Percentiles rank a stretch among this genome's conserved stretches.
These are phyloP conservation scores for Beauveria sp. DNA, from an alignment of 2,329 filamentous ascomycete genomes.

Conservation along the genomic window DNA sequence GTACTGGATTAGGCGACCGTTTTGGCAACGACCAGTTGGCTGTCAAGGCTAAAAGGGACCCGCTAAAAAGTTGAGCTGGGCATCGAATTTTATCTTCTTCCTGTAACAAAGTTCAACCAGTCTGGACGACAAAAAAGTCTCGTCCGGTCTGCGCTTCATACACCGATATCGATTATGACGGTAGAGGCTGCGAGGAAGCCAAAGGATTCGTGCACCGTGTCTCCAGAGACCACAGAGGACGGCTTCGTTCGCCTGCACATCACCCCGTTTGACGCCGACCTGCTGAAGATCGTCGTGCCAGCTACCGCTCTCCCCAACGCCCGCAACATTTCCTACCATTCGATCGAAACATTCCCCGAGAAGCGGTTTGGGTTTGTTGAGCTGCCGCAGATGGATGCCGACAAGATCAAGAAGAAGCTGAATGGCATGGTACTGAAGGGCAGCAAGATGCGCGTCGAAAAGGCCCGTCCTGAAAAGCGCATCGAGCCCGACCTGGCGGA, in stretches of 20 bases:
- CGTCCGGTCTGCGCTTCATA: not conserved
- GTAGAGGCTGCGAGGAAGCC: not conserved
- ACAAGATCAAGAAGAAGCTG: slow-evolving; percentile 86
- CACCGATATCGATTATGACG: slow-evolving; percentile 7
- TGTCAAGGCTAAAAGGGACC: not conserved
- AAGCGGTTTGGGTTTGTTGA: slow-evolving; percentile 86
- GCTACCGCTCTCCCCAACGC: slow-evolving; percentile 57
- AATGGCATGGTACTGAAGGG: slow-evolving; percentile 82
- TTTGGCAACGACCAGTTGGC: not conserved
- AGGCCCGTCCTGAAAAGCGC: slow-evolving; percentile 51
- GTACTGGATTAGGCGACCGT: not conserved
- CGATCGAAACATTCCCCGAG: slow-evolving; percentile 80
- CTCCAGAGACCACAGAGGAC: slow-evolving; percentile 14
- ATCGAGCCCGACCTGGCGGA: slow-evolving; percentile 25
- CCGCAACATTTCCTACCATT: slow-evolving; percentile 81
- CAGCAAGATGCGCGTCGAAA: slow-evolving; percentile 75
- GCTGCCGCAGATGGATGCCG: slow-evolving; percentile 70
- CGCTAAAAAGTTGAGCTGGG: slow-evolving; percentile 12
- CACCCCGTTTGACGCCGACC: slow-evolving; percentile 69
- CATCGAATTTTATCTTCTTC: slow-evolving; percentile 2
- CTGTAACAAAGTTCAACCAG: not conserved
- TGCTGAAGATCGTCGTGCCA: slow-evolving; percentile 66
- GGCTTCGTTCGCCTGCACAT: slow-evolving; percentile 61
- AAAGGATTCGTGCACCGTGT: not conserved
- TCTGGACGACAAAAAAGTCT: not conserved